These are phyloP conservation scores for Seminavis robusta DNA, from an alignment of 108 stramenopile genomes.

Conservation along the genomic window DNA sequence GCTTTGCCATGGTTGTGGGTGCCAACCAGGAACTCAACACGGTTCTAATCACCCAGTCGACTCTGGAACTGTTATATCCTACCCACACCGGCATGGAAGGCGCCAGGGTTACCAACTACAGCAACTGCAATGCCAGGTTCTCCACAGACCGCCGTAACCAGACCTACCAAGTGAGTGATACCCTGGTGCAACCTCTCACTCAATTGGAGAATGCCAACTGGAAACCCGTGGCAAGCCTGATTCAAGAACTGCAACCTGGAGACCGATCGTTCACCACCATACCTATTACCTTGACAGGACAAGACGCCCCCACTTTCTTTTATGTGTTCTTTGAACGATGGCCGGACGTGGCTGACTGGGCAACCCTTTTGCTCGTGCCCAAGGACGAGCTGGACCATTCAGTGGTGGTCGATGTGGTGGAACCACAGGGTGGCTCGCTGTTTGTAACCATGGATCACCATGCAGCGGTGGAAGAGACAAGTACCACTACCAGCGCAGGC, in stretches of 20 bases:
- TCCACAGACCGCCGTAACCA: too few species aligned
- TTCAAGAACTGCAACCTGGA: constrained; percentile 5
- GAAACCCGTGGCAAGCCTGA: background rate
- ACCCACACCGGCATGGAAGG: too few species aligned
- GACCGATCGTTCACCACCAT: constrained; percentile 8
- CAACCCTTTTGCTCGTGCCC: constrained; percentile 10
- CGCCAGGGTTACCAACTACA: too few species aligned
- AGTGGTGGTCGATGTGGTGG: background rate
- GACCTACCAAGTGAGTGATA: too few species aligned
- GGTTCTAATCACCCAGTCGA: constrained; percentile 1
- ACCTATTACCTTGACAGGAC: constrained; percentile 13
- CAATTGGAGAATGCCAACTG: constrained; percentile 21
- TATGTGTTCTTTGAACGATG: constrained; percentile 25
- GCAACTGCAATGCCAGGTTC: background rate
- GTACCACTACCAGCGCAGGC: too few species aligned
- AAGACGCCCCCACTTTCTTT: constrained; percentile 2
- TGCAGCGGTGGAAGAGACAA: too few species aligned
- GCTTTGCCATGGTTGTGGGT: constrained; percentile 21
- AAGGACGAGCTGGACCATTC: background rate
- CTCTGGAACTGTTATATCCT: constrained; percentile 8
- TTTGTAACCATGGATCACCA: too few species aligned
- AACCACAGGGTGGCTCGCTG: too few species aligned
- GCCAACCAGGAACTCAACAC: too few species aligned
- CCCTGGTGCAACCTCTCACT: too few species aligned
- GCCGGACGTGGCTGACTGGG: constrained; percentile 23